A percentile compares a stretch with the other conserved stretches of the same genome.
Conservation (phyloP, 2,329 filamentous ascomycete species). For the Gaeumannomyces sp. region DNA sequence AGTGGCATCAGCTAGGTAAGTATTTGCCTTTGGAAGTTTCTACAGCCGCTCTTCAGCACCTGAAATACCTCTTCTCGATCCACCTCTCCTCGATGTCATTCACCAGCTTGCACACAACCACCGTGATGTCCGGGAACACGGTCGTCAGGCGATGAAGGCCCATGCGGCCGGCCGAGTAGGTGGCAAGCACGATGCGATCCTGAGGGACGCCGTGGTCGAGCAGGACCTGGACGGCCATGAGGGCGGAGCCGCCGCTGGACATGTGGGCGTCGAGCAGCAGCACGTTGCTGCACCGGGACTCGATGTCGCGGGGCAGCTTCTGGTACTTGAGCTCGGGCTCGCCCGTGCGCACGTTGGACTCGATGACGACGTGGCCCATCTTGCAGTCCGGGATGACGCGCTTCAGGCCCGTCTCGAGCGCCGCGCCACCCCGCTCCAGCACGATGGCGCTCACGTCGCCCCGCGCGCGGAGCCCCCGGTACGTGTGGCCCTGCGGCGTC, state of each 20-base stretch:
- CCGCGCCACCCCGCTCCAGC: constrained; percentile 80
- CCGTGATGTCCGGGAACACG: constrained; percentile 81
- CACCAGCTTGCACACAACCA: constrained; percentile 78
- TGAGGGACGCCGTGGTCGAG: constrained; percentile 87
- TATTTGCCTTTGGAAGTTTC: not conserved
- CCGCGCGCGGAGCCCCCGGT: constrained; percentile 63
- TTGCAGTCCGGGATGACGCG: constrained; percentile 89
- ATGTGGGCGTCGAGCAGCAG: constrained; percentile 90
- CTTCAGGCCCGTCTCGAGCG: constrained; percentile 80
- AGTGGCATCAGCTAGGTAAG: too few relatives aligned
- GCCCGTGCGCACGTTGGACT: constrained; percentile 76
- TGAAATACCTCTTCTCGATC: constrained; percentile 85
- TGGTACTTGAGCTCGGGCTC: constrained; percentile 92
- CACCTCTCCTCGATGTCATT: constrained; percentile 79
- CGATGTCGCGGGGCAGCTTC: constrained; percentile 69
- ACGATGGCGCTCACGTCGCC: constrained; percentile 81
- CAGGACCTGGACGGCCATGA: constrained; percentile 96
- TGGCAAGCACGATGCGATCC: constrained; percentile 83
- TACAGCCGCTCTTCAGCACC: constrained; percentile 54
- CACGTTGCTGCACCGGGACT: constrained; percentile 65
- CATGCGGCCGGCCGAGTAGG: constrained; percentile 79
- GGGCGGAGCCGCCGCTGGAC: constrained; percentile 74
- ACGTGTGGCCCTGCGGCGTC: constrained; percentile 65
- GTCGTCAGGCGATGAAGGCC: constrained; percentile 80
- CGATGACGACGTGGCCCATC: constrained; percentile 83